These are phyloP conservation scores for Cephaloascus albidus DNA, from an alignment of 805 yeast species.

Conservation along the genomic window DNA sequence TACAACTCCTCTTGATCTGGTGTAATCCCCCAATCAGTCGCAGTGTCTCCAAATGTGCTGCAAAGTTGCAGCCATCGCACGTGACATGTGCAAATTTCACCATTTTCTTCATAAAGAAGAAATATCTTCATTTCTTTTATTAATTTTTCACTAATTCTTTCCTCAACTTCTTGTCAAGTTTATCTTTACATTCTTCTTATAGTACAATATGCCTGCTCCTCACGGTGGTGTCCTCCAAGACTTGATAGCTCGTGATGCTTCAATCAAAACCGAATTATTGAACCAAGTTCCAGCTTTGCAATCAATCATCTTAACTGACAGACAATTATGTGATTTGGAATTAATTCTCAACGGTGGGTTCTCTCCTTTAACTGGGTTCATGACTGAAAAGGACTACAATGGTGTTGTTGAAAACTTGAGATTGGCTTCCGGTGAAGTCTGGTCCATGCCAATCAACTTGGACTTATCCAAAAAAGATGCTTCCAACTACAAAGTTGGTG, in stretches of 20 bases:
- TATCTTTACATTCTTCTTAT: neutral
- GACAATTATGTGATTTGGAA: constrained; percentile 92
- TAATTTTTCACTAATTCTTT: no score
- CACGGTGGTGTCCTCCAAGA: constrained; percentile 92
- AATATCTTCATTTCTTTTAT: no score
- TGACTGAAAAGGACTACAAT: constrained; percentile 57
- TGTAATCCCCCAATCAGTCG: no score
- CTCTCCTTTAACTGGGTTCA: constrained; percentile 69
- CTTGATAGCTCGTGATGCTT: constrained; percentile 70
- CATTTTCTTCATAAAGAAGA: no score
- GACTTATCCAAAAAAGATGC: constrained; percentile 54
- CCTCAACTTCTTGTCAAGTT: no score
- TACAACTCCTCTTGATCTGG: no score
- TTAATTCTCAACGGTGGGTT: constrained; percentile 90
- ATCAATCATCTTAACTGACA: constrained; percentile 55
- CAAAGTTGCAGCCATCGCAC: no score
- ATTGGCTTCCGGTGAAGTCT: constrained; percentile 65
- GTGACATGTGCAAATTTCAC: no score
- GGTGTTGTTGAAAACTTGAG: constrained; percentile 65
- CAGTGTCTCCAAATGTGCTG: no score
- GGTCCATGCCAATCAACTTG: constrained; percentile 90
- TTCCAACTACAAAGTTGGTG: constrained; percentile 36
- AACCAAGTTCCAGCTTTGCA: constrained; percentile 46
- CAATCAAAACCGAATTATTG: constrained; percentile 44
- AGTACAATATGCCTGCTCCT: constrained; percentile 54